These are phyloP conservation scores for Diaporthe destruens DNA, from an alignment of 2,329 filamentous ascomycete species.

Conservation along the genomic window DNA sequence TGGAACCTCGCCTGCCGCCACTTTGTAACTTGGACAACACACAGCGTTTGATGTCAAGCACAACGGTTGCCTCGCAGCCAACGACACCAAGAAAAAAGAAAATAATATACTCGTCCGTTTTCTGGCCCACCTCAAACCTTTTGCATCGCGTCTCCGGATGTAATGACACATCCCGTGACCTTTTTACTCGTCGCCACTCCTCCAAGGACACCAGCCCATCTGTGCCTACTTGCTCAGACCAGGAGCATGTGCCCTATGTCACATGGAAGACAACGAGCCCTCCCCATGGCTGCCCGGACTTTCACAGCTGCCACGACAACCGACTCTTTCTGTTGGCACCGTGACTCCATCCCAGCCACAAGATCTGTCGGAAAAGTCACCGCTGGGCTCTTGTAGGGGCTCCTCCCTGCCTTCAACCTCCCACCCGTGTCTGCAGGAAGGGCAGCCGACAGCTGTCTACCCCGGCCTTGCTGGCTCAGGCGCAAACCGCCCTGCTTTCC, in stretches of 20 bases:
- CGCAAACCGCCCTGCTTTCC: not conserved
- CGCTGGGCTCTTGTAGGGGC: constrained; percentile 5
- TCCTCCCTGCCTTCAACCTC: not conserved
- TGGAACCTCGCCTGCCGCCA: constrained; percentile 19
- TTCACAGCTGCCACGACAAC: not conserved
- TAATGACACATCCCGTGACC: constrained; percentile 2
- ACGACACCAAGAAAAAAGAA: not conserved
- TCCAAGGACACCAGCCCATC: not conserved
- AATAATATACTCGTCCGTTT: not conserved
- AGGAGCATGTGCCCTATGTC: constrained; percentile 29
- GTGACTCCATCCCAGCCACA: not conserved
- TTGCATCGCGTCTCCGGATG: not conserved
- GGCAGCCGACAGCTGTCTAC: not conserved
- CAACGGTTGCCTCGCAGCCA: not conserved
- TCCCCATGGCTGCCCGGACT: not conserved
- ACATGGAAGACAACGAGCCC: constrained; percentile 26
- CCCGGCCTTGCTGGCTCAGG: constrained; percentile 20
- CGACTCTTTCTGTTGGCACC: not conserved
- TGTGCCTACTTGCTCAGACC: not conserved
- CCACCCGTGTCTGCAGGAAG: not conserved
- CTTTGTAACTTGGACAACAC: not conserved
- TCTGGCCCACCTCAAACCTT: not conserved
- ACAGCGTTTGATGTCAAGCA: constrained; percentile 3
- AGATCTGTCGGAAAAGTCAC: not conserved
- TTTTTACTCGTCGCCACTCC: not conserved